These are phyloP conservation scores for Salix exigua DNA, from an alignment of 345 rosid genomes.

Conservation along the genomic window DNA sequence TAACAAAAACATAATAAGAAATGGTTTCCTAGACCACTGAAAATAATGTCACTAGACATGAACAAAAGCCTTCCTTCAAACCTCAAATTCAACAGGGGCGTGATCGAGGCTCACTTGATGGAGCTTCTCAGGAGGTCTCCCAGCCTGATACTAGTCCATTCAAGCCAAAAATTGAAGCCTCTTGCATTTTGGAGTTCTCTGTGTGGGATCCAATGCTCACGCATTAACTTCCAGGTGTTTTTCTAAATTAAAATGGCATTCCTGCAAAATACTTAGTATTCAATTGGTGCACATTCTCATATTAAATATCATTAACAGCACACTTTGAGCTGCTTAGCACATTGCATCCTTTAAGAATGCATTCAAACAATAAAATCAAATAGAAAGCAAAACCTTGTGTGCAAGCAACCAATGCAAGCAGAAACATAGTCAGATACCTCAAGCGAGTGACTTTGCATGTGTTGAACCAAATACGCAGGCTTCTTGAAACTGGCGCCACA, in stretches of 20 bases:
- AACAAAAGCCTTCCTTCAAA: constrained; percentile 21
- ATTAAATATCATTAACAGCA: background rate
- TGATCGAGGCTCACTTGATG: constrained; percentile 85
- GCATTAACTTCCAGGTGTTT: constrained; percentile 27
- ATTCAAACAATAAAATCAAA: background rate
- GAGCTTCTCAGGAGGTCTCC: constrained; percentile 99
- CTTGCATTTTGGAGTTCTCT: constrained; percentile 98
- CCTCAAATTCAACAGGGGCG: constrained; percentile 47
- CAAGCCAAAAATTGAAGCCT: constrained; percentile 58
- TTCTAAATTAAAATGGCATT: constrained; percentile 11
- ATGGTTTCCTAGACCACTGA: background rate
- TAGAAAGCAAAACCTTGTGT: background rate
- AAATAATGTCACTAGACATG: background rate
- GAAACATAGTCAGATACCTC: constrained; percentile 43
- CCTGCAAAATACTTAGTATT: constrained; percentile 45
- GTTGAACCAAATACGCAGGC: constrained; percentile 79
- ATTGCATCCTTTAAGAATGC: background rate
- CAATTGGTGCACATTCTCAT: background rate
- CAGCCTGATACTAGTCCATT: constrained; percentile 97
- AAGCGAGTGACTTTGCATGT: constrained; percentile 71
- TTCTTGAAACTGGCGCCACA: constrained; percentile 76
- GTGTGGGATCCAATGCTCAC: constrained; percentile 99
- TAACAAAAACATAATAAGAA: background rate
- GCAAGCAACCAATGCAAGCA: background rate
- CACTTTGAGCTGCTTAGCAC: background rate